Evolutionary conservation across 768 basidiomycete genomes (phyloP).

Genomic region (Cyclocybe aegerita): DNA sequence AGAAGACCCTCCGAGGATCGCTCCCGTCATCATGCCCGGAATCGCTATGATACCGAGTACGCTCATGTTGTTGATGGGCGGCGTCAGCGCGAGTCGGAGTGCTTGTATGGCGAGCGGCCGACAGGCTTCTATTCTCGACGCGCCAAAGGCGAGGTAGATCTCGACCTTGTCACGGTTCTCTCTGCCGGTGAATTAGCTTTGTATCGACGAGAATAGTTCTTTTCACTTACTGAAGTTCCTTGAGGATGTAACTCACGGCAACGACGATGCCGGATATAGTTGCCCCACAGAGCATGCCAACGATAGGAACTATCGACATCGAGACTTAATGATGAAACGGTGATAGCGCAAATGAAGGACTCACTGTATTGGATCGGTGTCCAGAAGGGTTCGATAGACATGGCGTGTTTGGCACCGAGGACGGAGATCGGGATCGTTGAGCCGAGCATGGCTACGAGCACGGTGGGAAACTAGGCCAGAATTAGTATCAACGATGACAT

Average conservation of each 20-base stretch:
- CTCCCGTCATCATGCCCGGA: slow-evolving; percentile 92
- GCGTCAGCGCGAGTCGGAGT: slow-evolving; percentile 76
- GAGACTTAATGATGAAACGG: not conserved
- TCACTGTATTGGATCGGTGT: slow-evolving; percentile 76
- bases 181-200: slow-evolving; percentile 30
- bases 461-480: slow-evolving; percentile 55
- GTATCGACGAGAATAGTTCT: not conserved
- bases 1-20: slow-evolving; percentile 82
- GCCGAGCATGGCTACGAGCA: slow-evolving; percentile 67
- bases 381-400: slow-evolving; percentile 82
- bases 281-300: slow-evolving; percentile 85
- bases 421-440: slow-evolving; percentile 81
- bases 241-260: slow-evolving; percentile 66
- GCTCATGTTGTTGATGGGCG: slow-evolving; percentile 86
- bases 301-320: slow-evolving; percentile 59
- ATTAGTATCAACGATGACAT: not conserved
- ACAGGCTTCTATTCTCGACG: slow-evolving; percentile 81
- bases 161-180: slow-evolving; percentile 88
- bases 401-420: slow-evolving; percentile 72
- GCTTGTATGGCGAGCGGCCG: slow-evolving; percentile 77
- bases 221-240: slow-evolving; percentile 64
- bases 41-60: slow-evolving; percentile 78
- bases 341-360: slow-evolving; percentile 15
- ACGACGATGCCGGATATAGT: slow-evolving; percentile 78
- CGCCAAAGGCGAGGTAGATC: slow-evolving; percentile 83